Evolutionary conservation across 306 rosid genomes (phyloP).

Genomic region (Begonia masoniana): DNA sequence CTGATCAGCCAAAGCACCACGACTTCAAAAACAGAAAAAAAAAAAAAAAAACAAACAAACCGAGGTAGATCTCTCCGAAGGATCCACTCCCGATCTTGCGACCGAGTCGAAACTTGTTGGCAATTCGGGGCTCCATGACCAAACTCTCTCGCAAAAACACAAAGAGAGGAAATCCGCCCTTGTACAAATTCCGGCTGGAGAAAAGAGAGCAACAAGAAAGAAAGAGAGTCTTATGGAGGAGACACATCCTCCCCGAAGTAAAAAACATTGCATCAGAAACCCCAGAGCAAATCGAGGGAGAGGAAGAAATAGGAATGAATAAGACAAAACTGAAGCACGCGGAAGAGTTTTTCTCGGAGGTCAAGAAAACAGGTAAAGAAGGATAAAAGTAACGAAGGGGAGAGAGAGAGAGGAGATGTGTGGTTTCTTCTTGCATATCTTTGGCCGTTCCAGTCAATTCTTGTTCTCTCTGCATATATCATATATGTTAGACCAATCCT

Average conservation of each 20-base stretch:
- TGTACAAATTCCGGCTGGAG: too few species aligned
- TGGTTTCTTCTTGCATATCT: constrained; percentile 99
- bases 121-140: constrained; percentile 75
- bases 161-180: background rate
- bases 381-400: too few species aligned
- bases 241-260: too few species aligned
- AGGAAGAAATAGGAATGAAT: too few species aligned
- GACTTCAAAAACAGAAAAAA: too few species aligned
- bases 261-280: too few species aligned
- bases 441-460: constrained; percentile 97
- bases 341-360: too few species aligned
- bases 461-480: constrained; percentile 75
- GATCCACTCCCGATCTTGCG: constrained; percentile 94
- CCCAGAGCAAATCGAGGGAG: too few species aligned
- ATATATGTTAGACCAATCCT: constrained; percentile 12
- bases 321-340: background rate
- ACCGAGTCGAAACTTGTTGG: constrained; percentile 78
- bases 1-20: background rate
- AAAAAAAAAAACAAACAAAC: constrained; percentile 15
- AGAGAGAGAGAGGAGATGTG: background rate
- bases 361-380: too few species aligned
- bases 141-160: background rate
- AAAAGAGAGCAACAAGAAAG: too few species aligned
- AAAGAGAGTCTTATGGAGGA: too few species aligned
- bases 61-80: constrained; percentile 87